Conservation (phyloP, 2,329 filamentous ascomycete species). For the Penicillium sp. region DNA sequence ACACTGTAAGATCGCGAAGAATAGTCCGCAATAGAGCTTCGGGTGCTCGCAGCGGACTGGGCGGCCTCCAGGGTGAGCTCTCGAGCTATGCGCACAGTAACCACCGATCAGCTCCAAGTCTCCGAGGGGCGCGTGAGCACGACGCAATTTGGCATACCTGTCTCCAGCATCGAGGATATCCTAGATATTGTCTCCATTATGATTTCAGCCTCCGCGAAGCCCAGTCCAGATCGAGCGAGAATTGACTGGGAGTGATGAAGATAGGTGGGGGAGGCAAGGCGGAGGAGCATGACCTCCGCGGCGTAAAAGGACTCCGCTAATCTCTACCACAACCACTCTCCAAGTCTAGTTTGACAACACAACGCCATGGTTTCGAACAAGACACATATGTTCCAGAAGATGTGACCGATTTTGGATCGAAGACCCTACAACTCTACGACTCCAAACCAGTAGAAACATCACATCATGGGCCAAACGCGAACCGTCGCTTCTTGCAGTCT, state of each 20-base stretch:
- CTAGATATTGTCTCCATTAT: slow-evolving; percentile 93
- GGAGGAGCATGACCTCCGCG: slow-evolving; percentile 22
- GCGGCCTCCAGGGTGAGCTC: slow-evolving; percentile 97
- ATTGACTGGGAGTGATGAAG: slow-evolving; percentile 13
- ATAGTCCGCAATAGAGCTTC: slow-evolving; percentile 53
- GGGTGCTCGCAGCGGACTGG: slow-evolving; percentile 69
- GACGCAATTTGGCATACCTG: slow-evolving; percentile 58
- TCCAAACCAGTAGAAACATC: slow-evolving; percentile 2
- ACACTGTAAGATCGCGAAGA: slow-evolving; percentile 67
- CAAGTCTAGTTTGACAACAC: background rate
- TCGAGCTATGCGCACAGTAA: slow-evolving; percentile 62
- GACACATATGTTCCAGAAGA: background rate
- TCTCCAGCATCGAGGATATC: slow-evolving; percentile 92
- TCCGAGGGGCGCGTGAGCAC: slow-evolving; percentile 1
- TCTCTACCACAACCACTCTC: background rate
- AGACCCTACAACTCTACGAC: background rate
- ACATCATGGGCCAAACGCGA: slow-evolving; percentile 19
- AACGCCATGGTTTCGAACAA: background rate
- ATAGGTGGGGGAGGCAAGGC: slow-evolving; percentile 22
- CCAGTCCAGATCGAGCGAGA: slow-evolving; percentile 15
- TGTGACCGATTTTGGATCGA: background rate
- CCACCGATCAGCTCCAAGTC: slow-evolving; percentile 15
- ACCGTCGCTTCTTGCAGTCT: slow-evolving; percentile 50
- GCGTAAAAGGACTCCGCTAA: background rate
- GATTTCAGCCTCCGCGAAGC: slow-evolving; percentile 15